Base-by-base conservation (phyloP, 1,284 basidiomycete genomes). In the Leucoagaricus sp. region DNA sequence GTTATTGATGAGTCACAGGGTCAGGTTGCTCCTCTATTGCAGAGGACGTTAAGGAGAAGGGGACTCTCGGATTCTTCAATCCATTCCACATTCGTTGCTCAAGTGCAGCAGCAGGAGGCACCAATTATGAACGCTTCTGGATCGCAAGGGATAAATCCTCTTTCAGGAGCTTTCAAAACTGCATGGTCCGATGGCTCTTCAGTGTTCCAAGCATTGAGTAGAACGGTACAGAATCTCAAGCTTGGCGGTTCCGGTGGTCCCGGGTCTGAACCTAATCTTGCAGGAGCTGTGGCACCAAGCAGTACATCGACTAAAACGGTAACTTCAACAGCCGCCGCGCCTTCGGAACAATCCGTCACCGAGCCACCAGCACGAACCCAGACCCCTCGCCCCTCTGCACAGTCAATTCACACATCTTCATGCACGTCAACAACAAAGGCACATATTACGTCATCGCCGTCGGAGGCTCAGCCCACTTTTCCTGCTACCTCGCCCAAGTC, bases 31-130 rank as follows among this genome's bases (percentile, higher is more conserved):
- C 78, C 80, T 49, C 67, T 86, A 12, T 72, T 87, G n/a, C 80
- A 89, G 56, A 83, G 87, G 25, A 86, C 84, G 4, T 75, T 96
- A 4, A 83, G 86, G 19, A 82, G 89, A 15, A 81, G 94, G 52
- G 93, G 93, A 1, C 72, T 96, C 38, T 93, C 90, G 1, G 95
- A 97, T 69, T 94, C 93, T 4, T 94, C 92, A 1, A 94, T 97
- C 59, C 89, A 87, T 59, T 90, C 92, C 1, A 91, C 91, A 0
- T 95, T 90, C 70, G 73, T 86, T 51, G 77, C 69, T 49, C 86
- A 87, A 47, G 77, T 69, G 23, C 44, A 40, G 5, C 34, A 25
- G 15, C 36, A 38, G n/a, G n/a, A n/a, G n/a, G n/a, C 23, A 23
- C 26, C 6, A n/a, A 36, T 17, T 3, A 13, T 10, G 36, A 57